Conservation (phyloP, 2,329 filamentous ascomycete species). For the Pyricularia grisea region DNA sequence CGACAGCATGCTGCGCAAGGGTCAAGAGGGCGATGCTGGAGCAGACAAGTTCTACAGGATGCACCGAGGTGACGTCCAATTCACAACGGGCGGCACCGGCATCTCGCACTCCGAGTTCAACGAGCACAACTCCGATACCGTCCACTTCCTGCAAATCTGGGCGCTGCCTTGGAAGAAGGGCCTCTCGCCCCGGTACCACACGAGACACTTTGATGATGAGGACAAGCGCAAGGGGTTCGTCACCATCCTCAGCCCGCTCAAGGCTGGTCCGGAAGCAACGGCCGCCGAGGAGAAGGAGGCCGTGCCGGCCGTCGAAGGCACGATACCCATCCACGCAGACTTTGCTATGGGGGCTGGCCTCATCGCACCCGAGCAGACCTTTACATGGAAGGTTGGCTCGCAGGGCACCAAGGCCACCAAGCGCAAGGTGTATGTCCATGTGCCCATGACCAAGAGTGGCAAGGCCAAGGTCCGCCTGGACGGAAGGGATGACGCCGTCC, state of each 20-base stretch:
- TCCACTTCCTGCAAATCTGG: constrained; percentile 88
- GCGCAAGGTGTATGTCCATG: constrained; percentile 70
- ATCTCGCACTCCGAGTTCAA: constrained; percentile 79
- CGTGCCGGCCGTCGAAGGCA: constrained; percentile 49
- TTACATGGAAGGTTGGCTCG: constrained; percentile 64
- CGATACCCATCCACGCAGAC: constrained; percentile 78
- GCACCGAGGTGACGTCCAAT: constrained; percentile 75
- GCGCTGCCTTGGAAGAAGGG: constrained; percentile 67
- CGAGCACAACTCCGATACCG: constrained; percentile 58
- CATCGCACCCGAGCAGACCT: constrained; percentile 50
- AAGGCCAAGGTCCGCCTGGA: constrained; percentile 63
- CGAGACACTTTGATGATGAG: constrained; percentile 61
- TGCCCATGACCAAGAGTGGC: constrained; percentile 71
- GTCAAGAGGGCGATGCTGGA: constrained; percentile 45
- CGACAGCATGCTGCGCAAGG: constrained; percentile 72
- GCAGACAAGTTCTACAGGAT: constrained; percentile 60
- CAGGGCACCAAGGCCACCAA: constrained; percentile 39
- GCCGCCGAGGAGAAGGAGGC: constrained; percentile 53
- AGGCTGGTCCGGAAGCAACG: constrained; percentile 54
- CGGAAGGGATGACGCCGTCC: constrained; percentile 53
- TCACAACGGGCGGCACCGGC: constrained; percentile 76
- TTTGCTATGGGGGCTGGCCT: constrained; percentile 75
- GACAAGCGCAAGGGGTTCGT: constrained; percentile 64
- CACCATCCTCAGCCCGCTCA: constrained; percentile 66
- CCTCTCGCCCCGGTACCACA: constrained; percentile 68